Conservation (phyloP, 495 filamentous ascomycete genomes). For the Wilcoxina mikolae region DNA sequence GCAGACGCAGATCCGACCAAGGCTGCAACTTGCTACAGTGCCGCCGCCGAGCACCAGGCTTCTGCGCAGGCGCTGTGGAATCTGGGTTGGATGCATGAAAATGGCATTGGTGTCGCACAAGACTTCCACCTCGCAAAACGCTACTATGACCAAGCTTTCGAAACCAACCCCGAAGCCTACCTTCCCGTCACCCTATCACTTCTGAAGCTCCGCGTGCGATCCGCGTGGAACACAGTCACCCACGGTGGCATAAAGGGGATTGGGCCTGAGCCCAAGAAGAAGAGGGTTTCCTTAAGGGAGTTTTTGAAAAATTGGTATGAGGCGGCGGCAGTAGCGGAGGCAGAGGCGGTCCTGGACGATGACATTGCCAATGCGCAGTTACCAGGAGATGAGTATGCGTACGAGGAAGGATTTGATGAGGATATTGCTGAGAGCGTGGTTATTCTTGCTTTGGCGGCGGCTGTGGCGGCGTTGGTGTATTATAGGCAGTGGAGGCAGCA, state of each 20-base stretch:
- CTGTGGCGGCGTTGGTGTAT: slow-evolving; percentile 62
- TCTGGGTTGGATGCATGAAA: slow-evolving; percentile 98
- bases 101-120: slow-evolving; percentile 80
- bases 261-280: slow-evolving; percentile 38
- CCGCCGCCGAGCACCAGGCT: slow-evolving; percentile 75
- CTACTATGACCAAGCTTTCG: slow-evolving; percentile 82
- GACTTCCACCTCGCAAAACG: slow-evolving; percentile 96
- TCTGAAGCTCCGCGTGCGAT: slow-evolving; percentile 67
- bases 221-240: slow-evolving; percentile 87
- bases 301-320: slow-evolving; percentile 28
- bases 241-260: slow-evolving; percentile 81
- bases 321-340: slow-evolving; percentile 27
- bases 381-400: slow-evolving; percentile 32
- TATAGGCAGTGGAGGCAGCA: slow-evolving; percentile 67
- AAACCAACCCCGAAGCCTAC: slow-evolving; percentile 85
- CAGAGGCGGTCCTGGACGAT: slow-evolving; percentile 33
- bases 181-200: slow-evolving; percentile 83
- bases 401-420: slow-evolving; percentile 59
- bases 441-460: slow-evolving; percentile 62
- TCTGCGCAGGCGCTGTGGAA: slow-evolving; percentile 96
- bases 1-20: slow-evolving; percentile 62
- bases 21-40: slow-evolving; percentile 81
- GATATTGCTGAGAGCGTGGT: slow-evolving; percentile 69
- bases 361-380: slow-evolving; percentile 13
- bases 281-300: slow-evolving; percentile 19